These are phyloP conservation scores for Paramecium sonneborni DNA, from an alignment of 73 alveolate species.

Conservation along the genomic window DNA sequence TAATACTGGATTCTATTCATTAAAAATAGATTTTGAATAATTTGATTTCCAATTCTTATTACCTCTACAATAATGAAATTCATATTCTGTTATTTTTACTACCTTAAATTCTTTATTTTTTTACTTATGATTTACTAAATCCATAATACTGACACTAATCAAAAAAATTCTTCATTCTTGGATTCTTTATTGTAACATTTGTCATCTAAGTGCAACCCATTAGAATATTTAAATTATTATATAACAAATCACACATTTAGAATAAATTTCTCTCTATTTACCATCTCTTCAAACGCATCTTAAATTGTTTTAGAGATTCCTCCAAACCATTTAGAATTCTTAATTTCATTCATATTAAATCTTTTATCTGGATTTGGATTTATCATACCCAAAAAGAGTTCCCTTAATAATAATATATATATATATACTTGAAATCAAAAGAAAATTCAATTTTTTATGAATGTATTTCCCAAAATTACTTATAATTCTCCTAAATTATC, in stretches of 20 bases:
- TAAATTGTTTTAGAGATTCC: not conserved
- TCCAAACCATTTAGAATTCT: not conserved
- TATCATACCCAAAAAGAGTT: not conserved
- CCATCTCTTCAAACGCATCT: not conserved
- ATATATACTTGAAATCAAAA: not conserved
- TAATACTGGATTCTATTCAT: not conserved
- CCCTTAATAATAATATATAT: not conserved
- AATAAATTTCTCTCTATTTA: not conserved
- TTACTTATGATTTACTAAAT: not conserved
- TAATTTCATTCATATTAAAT: not conserved
- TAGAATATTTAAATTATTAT: not conserved
- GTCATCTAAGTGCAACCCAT: conserved; percentile 33
- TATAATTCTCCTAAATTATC: not conserved
- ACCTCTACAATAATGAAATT: conserved; percentile 13
- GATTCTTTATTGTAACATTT: not conserved
- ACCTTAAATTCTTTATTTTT: not conserved
- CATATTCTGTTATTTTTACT: conserved; percentile 14
- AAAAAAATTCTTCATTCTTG: not conserved
- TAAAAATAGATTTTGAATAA: not conserved
- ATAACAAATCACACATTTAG: not conserved
- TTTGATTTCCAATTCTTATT: not conserved
- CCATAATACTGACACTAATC: not conserved
- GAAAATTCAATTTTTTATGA: not conserved
- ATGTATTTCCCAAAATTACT: conserved; percentile 16
- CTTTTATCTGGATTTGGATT: not conserved